These are phyloP conservation scores for Ogataea henricii DNA, from an alignment of 805 yeast species.

Conservation along the genomic window DNA sequence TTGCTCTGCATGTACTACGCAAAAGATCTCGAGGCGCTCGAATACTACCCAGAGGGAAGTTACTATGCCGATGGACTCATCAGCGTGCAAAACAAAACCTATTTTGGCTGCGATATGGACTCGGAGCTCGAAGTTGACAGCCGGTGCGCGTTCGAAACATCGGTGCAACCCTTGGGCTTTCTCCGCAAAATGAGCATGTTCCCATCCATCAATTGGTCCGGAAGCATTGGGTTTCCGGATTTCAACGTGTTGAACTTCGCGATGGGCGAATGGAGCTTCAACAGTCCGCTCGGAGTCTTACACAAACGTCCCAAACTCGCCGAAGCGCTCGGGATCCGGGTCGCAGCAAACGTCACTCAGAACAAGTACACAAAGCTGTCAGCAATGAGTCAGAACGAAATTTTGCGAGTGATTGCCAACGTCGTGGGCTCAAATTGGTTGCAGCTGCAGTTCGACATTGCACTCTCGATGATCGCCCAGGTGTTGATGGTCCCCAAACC, in stretches of 20 bases:
- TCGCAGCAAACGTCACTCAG: neutral
- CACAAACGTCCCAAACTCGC: neutral
- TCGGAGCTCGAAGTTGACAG: neutral
- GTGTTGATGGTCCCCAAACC: neutral
- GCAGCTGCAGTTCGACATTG: neutral
- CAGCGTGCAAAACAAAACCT: neutral
- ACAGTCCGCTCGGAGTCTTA: neutral
- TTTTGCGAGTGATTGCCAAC: neutral
- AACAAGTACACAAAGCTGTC: neutral
- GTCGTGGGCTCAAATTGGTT: neutral
- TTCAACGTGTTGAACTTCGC: neutral
- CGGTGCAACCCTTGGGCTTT: neutral
- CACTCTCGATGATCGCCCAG: neutral
- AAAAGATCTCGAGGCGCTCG: neutral
- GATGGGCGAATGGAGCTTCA: neutral
- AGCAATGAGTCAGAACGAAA: neutral
- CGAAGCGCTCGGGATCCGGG: neutral
- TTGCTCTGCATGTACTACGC: constrained; percentile 1
- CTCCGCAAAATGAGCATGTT: neutral
- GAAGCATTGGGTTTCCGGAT: neutral
- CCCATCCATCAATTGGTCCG: neutral
- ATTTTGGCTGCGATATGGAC: neutral
- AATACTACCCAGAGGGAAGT: neutral
- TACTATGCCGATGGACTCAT: neutral
- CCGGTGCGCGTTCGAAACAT: neutral